Conservation (phyloP, 257 asterid genomes). For the Rauvolfia tetraphylla region DNA sequence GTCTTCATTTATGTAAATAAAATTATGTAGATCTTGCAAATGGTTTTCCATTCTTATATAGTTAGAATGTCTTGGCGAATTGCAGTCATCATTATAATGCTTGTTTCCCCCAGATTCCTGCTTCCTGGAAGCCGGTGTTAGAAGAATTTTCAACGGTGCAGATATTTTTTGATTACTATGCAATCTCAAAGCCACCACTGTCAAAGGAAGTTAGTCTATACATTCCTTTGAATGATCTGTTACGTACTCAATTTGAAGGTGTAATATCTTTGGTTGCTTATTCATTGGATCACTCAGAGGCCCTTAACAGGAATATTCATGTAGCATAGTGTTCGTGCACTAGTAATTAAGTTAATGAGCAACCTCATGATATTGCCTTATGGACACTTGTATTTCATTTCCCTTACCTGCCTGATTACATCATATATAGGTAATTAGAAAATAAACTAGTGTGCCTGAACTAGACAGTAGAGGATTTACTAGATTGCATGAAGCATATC, state of each 20-base stretch:
- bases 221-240: conserved; percentile 11
- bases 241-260: background rate
- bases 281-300: background rate
- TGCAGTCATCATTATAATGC: background rate
- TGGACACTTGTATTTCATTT: background rate
- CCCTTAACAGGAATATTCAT: background rate
- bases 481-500: background rate
- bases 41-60: background rate
- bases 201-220: conserved; percentile 79
- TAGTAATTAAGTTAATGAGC: background rate
- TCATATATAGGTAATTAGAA: background rate
- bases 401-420: background rate
- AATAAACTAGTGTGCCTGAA: background rate
- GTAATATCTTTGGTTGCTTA: background rate
- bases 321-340: background rate
- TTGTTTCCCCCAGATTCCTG: conserved; percentile 61
- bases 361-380: background rate
- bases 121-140: conserved; percentile 79
- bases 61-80: background rate
- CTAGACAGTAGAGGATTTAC: background rate
- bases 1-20: background rate
- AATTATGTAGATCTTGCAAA: background rate
- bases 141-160: conserved; percentile 84
- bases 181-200: conserved; percentile 69
- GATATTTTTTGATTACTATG: conserved; percentile 89